Conservation (phyloP, 257 asterid species). For the Ehretia macrophylla region DNA sequence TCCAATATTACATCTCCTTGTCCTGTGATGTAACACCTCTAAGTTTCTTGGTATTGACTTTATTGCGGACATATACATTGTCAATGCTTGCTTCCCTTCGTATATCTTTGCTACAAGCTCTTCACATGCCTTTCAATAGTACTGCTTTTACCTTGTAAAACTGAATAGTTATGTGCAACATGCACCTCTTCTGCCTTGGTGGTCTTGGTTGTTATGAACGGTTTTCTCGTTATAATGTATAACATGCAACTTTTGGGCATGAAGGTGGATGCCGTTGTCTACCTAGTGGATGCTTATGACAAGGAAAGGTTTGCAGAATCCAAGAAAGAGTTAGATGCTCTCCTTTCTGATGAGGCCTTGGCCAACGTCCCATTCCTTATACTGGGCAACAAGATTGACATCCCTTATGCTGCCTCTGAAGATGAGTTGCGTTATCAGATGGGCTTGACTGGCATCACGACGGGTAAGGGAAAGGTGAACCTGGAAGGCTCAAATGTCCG, state of each 20-base stretch:
- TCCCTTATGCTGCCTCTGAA: conserved; percentile 3
- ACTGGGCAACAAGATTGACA: conserved; percentile 3
- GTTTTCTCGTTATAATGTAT: too few species aligned
- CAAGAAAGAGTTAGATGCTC: conserved; percentile 5
- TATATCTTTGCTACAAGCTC: too few species aligned
- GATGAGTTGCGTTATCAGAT: background rate
- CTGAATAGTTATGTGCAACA: too few species aligned
- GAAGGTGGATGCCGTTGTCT: conserved; percentile 1
- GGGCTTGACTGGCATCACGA: conserved; percentile 2
- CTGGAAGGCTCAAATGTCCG: background rate
- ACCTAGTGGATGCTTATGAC: conserved; percentile 5
- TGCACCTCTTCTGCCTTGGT: too few species aligned
- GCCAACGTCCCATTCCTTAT: background rate
- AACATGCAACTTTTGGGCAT: background rate
- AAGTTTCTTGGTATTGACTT: too few species aligned
- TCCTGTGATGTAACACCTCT: too few species aligned
- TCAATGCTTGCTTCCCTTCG: too few species aligned
- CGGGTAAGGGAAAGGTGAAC: conserved; percentile 1
- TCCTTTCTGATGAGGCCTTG: conserved; percentile 3
- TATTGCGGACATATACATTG: too few species aligned
- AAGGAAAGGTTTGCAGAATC: conserved; percentile 7
- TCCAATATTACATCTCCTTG: too few species aligned
- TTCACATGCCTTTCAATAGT: too few species aligned
- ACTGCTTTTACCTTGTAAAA: too few species aligned
- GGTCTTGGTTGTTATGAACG: too few species aligned